These are phyloP conservation scores for Grammothele lineata DNA, from an alignment of 768 basidiomycete species.

Conservation along the genomic window DNA sequence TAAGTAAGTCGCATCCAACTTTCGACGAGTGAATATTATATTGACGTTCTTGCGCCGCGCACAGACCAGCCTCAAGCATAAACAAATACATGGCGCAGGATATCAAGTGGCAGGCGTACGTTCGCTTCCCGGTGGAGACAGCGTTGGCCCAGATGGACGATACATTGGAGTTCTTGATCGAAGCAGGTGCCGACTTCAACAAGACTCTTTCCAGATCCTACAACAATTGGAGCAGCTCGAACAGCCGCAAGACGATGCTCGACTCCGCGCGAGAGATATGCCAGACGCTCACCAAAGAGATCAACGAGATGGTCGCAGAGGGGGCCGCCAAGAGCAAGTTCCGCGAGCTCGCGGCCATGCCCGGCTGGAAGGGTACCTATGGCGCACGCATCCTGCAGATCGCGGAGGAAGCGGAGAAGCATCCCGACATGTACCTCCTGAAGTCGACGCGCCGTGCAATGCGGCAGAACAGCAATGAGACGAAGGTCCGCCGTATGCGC, in stretches of 20 bases:
- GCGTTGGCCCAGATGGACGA: conserved; percentile 22
- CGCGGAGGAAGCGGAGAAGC: not conserved
- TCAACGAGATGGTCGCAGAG: conserved; percentile 4
- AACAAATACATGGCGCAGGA: not conserved
- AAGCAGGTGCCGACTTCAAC: conserved; percentile 25
- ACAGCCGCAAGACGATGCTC: conserved; percentile 11
- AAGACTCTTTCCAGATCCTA: not conserved
- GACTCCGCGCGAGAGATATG: conserved; percentile 20
- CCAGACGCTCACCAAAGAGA: conserved; percentile 16
- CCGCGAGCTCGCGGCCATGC: not conserved
- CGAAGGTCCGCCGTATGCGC: not conserved
- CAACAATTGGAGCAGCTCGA: not conserved
- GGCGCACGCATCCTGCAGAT: not conserved
- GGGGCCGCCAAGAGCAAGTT: not conserved
- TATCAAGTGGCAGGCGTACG: not conserved
- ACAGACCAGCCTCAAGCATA: no score
- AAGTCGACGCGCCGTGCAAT: not conserved
- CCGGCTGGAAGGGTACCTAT: conserved; percentile 1
- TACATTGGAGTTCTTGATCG: conserved; percentile 24
- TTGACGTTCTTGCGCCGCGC: no score
- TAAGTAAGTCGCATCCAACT: no score
- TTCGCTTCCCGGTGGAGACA: conserved; percentile 23
- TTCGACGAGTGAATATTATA: no score
- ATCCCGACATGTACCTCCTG: no score
- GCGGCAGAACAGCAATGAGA: conserved; percentile 22